These are phyloP conservation scores for Clarireedia homoeocarpa DNA, from an alignment of 2,329 filamentous ascomycete species.

Conservation along the genomic window DNA sequence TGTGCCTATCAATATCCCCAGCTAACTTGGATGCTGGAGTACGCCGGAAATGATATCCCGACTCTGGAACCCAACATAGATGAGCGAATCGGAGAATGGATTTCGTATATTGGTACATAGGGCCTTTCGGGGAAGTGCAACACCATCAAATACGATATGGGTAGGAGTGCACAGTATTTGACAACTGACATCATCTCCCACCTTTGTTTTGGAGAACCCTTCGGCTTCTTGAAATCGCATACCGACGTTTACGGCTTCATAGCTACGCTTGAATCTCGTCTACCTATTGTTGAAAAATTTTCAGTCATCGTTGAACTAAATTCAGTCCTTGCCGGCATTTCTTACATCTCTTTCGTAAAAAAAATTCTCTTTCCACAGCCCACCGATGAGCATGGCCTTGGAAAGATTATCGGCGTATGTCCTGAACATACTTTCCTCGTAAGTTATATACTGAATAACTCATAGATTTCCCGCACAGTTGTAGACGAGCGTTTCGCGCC, in stretches of 20 bases:
- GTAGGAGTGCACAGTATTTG: not conserved
- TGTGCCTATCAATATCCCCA: not conserved
- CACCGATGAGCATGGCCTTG: slow-evolving; percentile 1
- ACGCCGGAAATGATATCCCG: not conserved
- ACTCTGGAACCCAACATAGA: not conserved
- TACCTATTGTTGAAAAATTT: not conserved
- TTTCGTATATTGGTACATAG: not conserved
- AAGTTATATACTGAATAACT: not conserved
- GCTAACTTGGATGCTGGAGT: not conserved
- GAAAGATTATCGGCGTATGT: slow-evolving; percentile 2
- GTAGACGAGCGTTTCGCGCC: not conserved
- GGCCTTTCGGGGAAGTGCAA: not conserved
- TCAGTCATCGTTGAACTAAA: not conserved
- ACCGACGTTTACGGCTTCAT: not conserved
- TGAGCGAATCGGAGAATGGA: not conserved
- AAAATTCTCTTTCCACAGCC: not conserved
- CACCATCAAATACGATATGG: not conserved
- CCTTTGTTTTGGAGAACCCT: not conserved
- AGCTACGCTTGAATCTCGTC: not conserved
- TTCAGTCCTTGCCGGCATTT: not conserved
- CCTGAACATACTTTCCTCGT: not conserved
- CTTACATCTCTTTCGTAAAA: not conserved
- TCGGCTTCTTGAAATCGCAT: not conserved
- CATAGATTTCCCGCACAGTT: not conserved
- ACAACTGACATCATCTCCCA: not conserved